Base-by-base conservation (phyloP, 495 filamentous ascomycete species). In the Chaetomidium leptoderma region DNA sequence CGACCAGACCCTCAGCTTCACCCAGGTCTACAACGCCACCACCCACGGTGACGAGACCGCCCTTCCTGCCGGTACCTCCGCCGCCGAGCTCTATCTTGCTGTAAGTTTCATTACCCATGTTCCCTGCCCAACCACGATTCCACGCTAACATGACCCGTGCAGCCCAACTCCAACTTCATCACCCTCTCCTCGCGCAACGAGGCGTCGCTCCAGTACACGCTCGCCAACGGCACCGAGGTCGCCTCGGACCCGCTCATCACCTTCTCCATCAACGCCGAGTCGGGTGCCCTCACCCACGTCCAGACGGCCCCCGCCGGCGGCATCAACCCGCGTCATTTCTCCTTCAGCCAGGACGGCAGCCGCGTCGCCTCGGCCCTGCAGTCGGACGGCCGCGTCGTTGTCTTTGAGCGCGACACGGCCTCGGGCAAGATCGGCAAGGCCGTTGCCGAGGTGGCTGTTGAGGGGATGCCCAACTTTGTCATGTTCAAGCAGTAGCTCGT, bases 101-200 rank as follows among this genome's bases (percentile, higher is more conserved):
- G 84, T 85, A 66, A 71, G 80, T 43, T 16, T n/a, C n/a, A 14
- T 70, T 32, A 40, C 26, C 44, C 21, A 27, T 16, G 23, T 23
- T 19, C 4, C 29, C 39, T 13, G 33, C 19, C 7, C 16, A 27
- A 24, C 0, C 19, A 26, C 4, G 24, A 30, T 27, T n/a, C 19
- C 14, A 36, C n/a, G 9, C 53, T 61, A 42, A 61, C 45, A 29
- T 16, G 17, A 16, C 14, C 30, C 5, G n/a, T n/a, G n/a, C 55
- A 83, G 78, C 81, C 83, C 32, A 81, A 86, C 62, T 70, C 73
- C 42, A 76, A 74, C 49, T 88, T 80, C 75, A 63, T 90, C 37
- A 76, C 83, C 58, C 74, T 85, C 54, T 83, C 82, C 21, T 86
- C 88, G 60, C 84, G 88, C 44, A 67, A 72, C 51, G 84, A 86